A percentile compares a stretch with the other conserved stretches of the same genome.
Conservation (phyloP, 768 basidiomycete species). For the Boletus vermiculosoides region DNA sequence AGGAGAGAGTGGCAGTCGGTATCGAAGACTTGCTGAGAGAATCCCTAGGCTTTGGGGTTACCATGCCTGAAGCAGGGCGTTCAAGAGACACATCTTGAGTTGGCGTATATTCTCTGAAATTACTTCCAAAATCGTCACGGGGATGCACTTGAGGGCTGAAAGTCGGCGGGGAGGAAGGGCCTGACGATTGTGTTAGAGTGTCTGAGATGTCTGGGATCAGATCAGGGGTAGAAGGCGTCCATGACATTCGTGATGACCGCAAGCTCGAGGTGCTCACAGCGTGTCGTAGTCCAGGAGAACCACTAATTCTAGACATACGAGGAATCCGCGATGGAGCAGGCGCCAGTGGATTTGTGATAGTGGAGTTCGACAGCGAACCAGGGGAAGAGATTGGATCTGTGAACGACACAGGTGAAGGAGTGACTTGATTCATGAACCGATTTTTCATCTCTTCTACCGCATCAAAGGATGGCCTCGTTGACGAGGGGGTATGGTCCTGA, state of each 20-base stretch:
- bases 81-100: conserved; percentile 7
- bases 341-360: conserved; percentile 4
- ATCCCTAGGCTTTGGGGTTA: conserved; percentile 30
- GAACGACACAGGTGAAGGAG: conserved; percentile 26
- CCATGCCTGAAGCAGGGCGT: conserved; percentile 22
- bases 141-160: conserved; percentile 32
- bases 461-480: conserved; percentile 39
- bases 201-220: conserved; percentile 62
- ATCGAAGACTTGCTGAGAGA: conserved; percentile 27
- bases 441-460: conserved; percentile 66
- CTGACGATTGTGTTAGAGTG: conserved; percentile 52
- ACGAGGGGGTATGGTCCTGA: conserved; percentile 9
- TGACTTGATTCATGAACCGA: conserved; percentile 43
- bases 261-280: conserved; percentile 29
- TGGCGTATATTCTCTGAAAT: conserved; percentile 6
- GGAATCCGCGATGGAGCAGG: conserved; percentile 31
- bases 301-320: conserved; percentile 21
- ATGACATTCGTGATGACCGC: conserved; percentile 29
- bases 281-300: conserved; percentile 30
- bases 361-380: conserved; percentile 12
- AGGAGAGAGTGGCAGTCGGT: conserved; percentile 32
- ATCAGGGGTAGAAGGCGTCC: conserved; percentile 55
- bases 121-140: conserved; percentile 12
- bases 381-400: conserved; percentile 18
- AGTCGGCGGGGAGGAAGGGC: conserved; percentile 50